Evolutionary conservation across 2,329 filamentous ascomycete genomes (phyloP).

Genomic region (Penicillium concentricum): DNA sequence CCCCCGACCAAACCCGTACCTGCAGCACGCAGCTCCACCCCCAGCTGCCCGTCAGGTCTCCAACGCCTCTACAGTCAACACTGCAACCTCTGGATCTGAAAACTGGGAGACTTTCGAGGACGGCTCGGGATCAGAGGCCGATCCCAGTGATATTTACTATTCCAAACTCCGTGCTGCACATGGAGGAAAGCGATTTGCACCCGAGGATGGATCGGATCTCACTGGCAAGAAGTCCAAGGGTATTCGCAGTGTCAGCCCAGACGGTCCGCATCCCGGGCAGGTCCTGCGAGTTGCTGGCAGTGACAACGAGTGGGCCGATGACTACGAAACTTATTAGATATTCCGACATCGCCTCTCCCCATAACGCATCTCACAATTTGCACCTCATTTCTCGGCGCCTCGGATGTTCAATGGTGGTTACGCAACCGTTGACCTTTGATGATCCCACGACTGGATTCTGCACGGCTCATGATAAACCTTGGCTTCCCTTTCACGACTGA

Average conservation of each 20-base stretch:
- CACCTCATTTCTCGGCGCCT: constrained; percentile 13
- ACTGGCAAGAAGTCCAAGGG: constrained; percentile 46
- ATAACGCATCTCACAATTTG: constrained; percentile 1
- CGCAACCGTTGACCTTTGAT: constrained; percentile 25
- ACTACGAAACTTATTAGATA: constrained; percentile 44
- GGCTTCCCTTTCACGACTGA: constrained; percentile 18
- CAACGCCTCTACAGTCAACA: constrained; percentile 64
- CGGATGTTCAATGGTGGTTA: constrained; percentile 18
- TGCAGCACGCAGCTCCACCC: constrained; percentile 38
- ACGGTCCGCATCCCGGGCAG: constrained; percentile 43
- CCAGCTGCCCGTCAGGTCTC: constrained; percentile 65
- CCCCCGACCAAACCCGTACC: constrained; percentile 37
- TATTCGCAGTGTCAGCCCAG: constrained; percentile 48
- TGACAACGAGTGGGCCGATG: constrained; percentile 56
- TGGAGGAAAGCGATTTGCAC: constrained; percentile 58
- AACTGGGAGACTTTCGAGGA: constrained; percentile 99
- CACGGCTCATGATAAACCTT: constrained; percentile 21
- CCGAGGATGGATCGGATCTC: constrained; percentile 37
- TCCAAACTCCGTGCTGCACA: constrained; percentile 70
- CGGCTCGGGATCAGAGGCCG: constrained; percentile 69
- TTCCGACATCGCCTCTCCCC: not conserved
- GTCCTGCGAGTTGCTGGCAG: constrained; percentile 50
- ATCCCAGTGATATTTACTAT: constrained; percentile 76
- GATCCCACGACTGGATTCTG: constrained; percentile 29
- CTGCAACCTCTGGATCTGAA: constrained; percentile 76